Conservation (phyloP, 2,329 filamentous ascomycete species). For the Ceratocystis cubensis region DNA sequence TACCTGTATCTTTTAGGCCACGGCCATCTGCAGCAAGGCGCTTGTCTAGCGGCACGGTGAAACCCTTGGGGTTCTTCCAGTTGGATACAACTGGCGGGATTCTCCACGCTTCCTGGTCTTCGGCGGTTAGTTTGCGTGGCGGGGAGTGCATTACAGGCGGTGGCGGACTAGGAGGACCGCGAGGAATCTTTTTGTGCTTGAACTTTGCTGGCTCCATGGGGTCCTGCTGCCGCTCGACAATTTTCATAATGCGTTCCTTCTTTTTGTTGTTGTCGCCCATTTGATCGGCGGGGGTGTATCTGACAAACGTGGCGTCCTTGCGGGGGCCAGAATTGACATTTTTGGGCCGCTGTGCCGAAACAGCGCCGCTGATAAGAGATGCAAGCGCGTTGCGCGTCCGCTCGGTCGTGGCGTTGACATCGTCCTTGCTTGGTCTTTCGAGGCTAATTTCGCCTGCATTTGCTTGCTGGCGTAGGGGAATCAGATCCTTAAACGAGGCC, state of each 20-base stretch:
- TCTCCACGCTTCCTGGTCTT: conserved; percentile 94
- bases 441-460: conserved; percentile 86
- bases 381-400: conserved; percentile 79
- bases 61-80: conserved; percentile 99
- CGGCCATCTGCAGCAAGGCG: conserved; percentile 85
- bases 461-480: conserved; percentile 82
- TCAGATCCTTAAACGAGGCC: conserved; percentile 91
- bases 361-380: conserved; percentile 67
- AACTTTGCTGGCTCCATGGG: conserved; percentile 97
- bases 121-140: conserved; percentile 84
- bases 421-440: conserved; percentile 69
- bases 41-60: conserved; percentile 92
- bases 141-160: conserved; percentile 92
- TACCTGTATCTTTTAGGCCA: conserved; percentile 81
- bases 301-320: conserved; percentile 82
- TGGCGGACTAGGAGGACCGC: conserved; percentile 81
- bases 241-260: conserved; percentile 95
- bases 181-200: conserved; percentile 96
- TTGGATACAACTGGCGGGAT: conserved; percentile 81
- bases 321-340: conserved; percentile 72
- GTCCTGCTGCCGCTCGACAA: conserved; percentile 84
- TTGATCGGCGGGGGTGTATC: conserved; percentile 91
- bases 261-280: conserved; percentile 83
- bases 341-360: conserved; percentile 90
- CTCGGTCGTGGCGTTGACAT: conserved; percentile 73